Conservation (phyloP, 768 basidiomycete genomes). For the Lactarius tabidus region DNA sequence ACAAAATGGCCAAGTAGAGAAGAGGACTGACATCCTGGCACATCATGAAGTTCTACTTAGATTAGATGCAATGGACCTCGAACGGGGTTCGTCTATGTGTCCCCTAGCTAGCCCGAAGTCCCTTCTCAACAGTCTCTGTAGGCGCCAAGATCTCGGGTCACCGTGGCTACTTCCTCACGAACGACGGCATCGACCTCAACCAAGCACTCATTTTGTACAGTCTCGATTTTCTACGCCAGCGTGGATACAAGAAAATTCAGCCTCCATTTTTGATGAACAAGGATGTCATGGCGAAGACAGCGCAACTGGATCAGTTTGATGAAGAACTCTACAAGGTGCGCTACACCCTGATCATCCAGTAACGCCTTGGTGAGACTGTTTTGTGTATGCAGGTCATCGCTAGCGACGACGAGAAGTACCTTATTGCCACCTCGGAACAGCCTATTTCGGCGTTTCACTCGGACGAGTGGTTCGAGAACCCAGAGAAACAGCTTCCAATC, state of each 20-base stretch:
- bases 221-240: constrained; percentile 82
- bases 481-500: constrained; percentile 88
- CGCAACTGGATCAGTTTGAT: constrained; percentile 97
- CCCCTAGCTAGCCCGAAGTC: neutral
- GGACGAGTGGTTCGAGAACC: constrained; percentile 97
- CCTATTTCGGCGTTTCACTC: constrained; percentile 95
- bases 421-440: constrained; percentile 98
- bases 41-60: constrained; percentile 95
- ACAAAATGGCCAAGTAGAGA: constrained; percentile 64
- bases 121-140: constrained; percentile 31
- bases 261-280: constrained; percentile 99
- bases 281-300: constrained; percentile 95
- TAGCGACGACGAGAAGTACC: constrained; percentile 93
- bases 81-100: constrained; percentile 68
- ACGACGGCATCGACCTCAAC: constrained; percentile 95
- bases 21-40: constrained; percentile 77
- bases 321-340: constrained; percentile 94
- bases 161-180: constrained; percentile 92
- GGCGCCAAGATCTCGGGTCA: constrained; percentile 93
- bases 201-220: constrained; percentile 94
- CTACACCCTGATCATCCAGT: neutral
- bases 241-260: constrained; percentile 89
- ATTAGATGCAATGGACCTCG: constrained; percentile 94
- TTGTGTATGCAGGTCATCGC: constrained; percentile 65
- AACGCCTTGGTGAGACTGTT: neutral